Conservation (phyloP, 768 basidiomycete species). For the Tulasnella sp. region DNA sequence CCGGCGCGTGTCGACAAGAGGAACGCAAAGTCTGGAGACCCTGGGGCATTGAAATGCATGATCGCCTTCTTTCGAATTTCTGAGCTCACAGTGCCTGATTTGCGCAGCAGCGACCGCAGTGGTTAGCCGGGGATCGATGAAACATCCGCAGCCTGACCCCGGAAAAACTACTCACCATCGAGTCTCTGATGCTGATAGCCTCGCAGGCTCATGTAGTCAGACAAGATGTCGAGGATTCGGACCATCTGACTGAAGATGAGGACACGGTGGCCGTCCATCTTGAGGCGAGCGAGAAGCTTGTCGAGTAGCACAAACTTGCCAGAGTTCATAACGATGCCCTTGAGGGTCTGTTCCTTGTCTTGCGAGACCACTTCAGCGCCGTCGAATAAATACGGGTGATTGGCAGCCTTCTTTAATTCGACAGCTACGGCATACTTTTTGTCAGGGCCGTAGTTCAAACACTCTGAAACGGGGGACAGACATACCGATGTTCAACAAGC, state of each 20-base stretch:
- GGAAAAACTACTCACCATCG: slow-evolving; percentile 53
- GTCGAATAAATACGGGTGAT: slow-evolving; percentile 96
- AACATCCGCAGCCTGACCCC: not conserved
- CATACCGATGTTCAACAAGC: slow-evolving; percentile 86
- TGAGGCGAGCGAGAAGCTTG: slow-evolving; percentile 85
- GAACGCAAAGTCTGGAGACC: slow-evolving; percentile 94
- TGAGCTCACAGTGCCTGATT: slow-evolving; percentile 57
- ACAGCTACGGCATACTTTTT: slow-evolving; percentile 52
- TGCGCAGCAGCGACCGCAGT: not conserved
- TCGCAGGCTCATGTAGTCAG: slow-evolving; percentile 87
- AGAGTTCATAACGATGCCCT: slow-evolving; percentile 96
- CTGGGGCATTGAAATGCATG: slow-evolving; percentile 90
- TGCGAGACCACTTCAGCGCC: slow-evolving; percentile 70
- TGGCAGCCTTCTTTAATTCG: slow-evolving; percentile 98
- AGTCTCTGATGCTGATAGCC: slow-evolving; percentile 90
- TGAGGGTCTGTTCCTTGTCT: slow-evolving; percentile 73
- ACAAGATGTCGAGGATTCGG: slow-evolving; percentile 95
- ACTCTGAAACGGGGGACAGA: not conserved
- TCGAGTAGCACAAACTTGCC: slow-evolving; percentile 98
- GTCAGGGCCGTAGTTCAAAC: not conserved
- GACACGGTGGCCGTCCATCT: slow-evolving; percentile 89
- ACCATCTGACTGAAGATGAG: slow-evolving; percentile 99
- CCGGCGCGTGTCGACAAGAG: slow-evolving; percentile 93
- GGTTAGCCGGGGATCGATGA: not conserved
- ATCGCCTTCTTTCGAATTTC: slow-evolving; percentile 93